Evolutionary conservation across 176 grass and related monocot genomes (phyloP), one percentile per base, ranked within the genome.

Genomic region (Thinopyrum elongatum): DNA sequence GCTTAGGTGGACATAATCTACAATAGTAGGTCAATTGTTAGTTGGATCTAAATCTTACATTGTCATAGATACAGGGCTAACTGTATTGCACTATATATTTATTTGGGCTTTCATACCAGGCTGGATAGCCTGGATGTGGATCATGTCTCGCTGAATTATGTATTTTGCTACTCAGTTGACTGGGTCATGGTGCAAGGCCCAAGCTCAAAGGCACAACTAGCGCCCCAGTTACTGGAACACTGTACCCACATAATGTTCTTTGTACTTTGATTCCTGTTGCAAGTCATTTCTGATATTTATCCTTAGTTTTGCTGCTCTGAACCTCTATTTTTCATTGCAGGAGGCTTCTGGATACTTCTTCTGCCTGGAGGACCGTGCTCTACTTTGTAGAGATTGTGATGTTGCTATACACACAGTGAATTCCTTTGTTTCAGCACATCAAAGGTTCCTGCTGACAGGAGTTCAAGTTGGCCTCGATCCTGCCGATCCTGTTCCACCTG

Each of bases 271-370:
- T 83, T 80, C 28, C 21, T 49, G 28, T 46, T 29, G 84, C 66
- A 61, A 84, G 27, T 34, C n/a, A 38, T 80, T 38, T 83, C 67
- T 84, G 30, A 53, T 84, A 53, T 74, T 67, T 36, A 66, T 81
- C 70, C 6, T 35, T 81, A 38, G 26, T 27, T 49, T 7, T 7
- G 23, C 11, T 60, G 11, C 60, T 58, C 65, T 71, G 46, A 86
- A 46, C 21, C n/a, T 59, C 49, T 61, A 44, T 41, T 86, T 84
- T 8, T 28, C 79, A 77, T 75, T 89, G 33, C 88, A 99, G 97
- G 97, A 96, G 76, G 90, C 85, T 69, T 78, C 92, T 60, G 97
- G 97, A 72, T 99, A 91, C 78, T 99, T 99, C 76, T 99, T 99
- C 92, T 99, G 97, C 87, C 81, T 96, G 68, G 94, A 99, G 70